Base-by-base conservation (phyloP, 1,284 basidiomycete genomes). In the Chalciporus sp. region DNA sequence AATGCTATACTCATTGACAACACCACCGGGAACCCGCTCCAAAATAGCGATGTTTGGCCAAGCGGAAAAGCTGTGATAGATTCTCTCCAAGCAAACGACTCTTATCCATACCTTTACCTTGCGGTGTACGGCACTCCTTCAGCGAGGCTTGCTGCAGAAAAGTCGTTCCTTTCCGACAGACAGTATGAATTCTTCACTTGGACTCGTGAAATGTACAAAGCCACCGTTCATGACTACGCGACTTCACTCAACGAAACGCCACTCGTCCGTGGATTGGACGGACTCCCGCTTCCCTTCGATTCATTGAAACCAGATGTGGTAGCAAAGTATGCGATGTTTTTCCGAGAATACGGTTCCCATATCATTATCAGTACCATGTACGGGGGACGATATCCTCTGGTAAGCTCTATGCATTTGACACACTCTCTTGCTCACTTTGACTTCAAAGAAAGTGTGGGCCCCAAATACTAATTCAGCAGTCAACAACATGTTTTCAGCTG, bases 311-410 rank as follows among this genome's bases (percentile, higher is more conserved):
- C 14, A 26, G 5, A 9, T 4, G 26, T 17, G 40, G 31, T 49
- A 7, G 42, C 16, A 5, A 27, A 35, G 7, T 50, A 50, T 29
- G 12, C n/a, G 19, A 17, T 16, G 11, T 50, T 50, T 28, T 50
- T 50, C 31, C 16, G 31, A 17, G 5, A 6, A 5, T 50, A 43
- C 20, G 49, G 49, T 12, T 33, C 49, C 7, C 49, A 50, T 23
- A 20, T 50, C 14, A 43, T 50, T 10, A 16, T 14, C 23, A 50
- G 35, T 35, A 28, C 19, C 41, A 43, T 42, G 23, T 50, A 50
- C 23, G 49, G 49, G 14, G 49, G 41, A 33, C 49, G 49, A 17
- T 50, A 50, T 31, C 49, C 49, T 7, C 49, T 50, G 3, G 49
- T 43, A 43, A 43, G 42, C 29, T 31, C 29, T 14, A 31, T 31